A percentile compares a stretch with the other conserved stretches of the same genome.
These are phyloP conservation scores for Cladosporium sp. DNA, from an alignment of 2,329 filamentous ascomycete genomes.

Conservation along the genomic window DNA sequence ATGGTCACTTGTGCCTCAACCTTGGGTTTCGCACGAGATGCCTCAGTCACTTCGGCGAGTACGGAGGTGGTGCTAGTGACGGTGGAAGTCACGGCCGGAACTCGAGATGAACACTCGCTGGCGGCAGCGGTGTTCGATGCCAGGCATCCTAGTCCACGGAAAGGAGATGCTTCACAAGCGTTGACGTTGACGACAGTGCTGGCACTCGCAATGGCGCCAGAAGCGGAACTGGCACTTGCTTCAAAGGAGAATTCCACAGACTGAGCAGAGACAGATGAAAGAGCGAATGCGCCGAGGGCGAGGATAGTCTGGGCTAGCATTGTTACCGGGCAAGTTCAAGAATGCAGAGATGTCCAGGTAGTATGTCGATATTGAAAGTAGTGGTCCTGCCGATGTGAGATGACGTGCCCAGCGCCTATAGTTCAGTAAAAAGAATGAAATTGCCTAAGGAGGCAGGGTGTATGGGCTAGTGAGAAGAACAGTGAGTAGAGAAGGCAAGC, in stretches of 20 bases:
- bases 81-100: conserved; percentile 1
- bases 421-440: conserved; percentile 14
- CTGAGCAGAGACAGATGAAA: conserved; percentile 19
- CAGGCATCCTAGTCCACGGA: conserved; percentile 12
- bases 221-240: neutral
- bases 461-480: conserved; percentile 7
- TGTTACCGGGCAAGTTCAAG: neutral
- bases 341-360: neutral
- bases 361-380: conserved; percentile 1
- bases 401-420: conserved; percentile 21
- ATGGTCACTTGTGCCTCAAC: conserved; percentile 10
- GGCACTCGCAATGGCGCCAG: neutral
- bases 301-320: conserved; percentile 16
- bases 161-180: conserved; percentile 14
- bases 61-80: conserved; percentile 20
- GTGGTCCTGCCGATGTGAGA: conserved; percentile 15
- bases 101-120: conserved; percentile 15
- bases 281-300: conserved; percentile 16
- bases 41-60: conserved; percentile 9
- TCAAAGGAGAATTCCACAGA: neutral
- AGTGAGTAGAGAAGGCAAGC: conserved; percentile 2
- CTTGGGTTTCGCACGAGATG: neutral
- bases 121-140: conserved; percentile 21
- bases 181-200: neutral
- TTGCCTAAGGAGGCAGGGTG: conserved; percentile 19